phyloP scores from a whole-genome alignment of 495 filamentous ascomycete species.

The Penicillium nucicola region DNA sequence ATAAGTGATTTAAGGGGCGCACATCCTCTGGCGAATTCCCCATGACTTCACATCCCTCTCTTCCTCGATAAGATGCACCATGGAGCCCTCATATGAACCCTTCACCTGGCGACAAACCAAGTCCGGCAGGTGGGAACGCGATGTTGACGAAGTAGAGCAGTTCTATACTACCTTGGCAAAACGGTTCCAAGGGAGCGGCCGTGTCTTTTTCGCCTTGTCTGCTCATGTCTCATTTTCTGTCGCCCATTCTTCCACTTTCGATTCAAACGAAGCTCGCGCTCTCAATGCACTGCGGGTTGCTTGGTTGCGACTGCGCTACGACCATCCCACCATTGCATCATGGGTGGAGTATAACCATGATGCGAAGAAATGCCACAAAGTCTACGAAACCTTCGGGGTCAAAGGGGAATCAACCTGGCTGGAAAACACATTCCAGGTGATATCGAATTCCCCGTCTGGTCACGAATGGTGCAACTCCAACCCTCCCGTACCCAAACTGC shows the following conservation, averaged over 20 bases:
- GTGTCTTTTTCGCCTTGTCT: conserved; percentile 39
- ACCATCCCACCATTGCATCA: conserved; percentile 44
- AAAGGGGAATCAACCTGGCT: conserved; percentile 29
- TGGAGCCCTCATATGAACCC: conserved; percentile 25
- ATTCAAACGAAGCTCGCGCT: conserved; percentile 4
- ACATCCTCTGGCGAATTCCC: no score
- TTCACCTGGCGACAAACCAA: conserved; percentile 4
- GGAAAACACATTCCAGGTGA: conserved; percentile 29
- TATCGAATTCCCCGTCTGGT: conserved; percentile 25
- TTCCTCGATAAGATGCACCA: no score
- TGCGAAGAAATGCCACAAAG: conserved; percentile 31
- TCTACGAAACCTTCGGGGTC: conserved; percentile 27
- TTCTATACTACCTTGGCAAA: conserved; percentile 37
- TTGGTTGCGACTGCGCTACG: conserved; percentile 38
- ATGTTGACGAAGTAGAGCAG: conserved; percentile 43
- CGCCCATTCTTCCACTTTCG: not conserved
- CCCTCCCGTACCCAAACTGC: conserved; percentile 28
- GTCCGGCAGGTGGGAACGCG: conserved; percentile 34
- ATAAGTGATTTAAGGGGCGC: no score
- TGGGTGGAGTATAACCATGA: conserved; percentile 24
- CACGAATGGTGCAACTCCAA: conserved; percentile 41
- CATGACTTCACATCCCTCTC: no score
- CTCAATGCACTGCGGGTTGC: conserved; percentile 32
- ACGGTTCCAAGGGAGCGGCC: conserved; percentile 33
- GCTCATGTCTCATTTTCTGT: conserved; percentile 22